Evolutionary conservation across 2,329 filamentous ascomycete genomes (phyloP), one percentile per base, ranked within the genome.

Genomic region (Cladosporium sp.): DNA sequence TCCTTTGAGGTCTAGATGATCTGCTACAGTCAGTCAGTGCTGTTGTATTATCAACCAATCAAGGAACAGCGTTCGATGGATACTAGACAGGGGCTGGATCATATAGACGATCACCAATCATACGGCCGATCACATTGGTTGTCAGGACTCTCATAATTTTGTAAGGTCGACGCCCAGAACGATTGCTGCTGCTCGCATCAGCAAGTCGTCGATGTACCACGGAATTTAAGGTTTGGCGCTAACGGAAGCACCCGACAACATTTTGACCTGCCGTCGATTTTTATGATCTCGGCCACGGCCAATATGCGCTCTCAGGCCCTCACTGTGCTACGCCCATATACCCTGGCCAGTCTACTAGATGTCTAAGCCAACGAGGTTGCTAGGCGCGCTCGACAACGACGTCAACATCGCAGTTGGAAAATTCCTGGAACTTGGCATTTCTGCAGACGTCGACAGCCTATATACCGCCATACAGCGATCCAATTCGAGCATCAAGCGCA

Each of bases 401-500:
- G 74, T 97, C 68, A 93, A 94, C 38, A 67, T 73, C 11, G 71
- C 69, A 10, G 72, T 74, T 10, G 65, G 72, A 59, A 73, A 70
- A 57, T 75, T 76, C 41, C 30, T 75, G 2, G 61, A 65, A 10
- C 64, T 73, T 32, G 75, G 75, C 11, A 64, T 74, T 3, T 14
- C 69, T 7, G 61, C 73, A 0, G 70, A 74, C 47, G 65, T 73
- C 7, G 64, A 70, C 11, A 65, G 63, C 2, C 85, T 96, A 1
- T 97, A 95, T 76, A 89, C 93, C 47, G 87, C 86, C 66, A 92
- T 98, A 68, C 92, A 93, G 72, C 81, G 83, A 60, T 97, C 93
- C 15, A 97, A 97, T 76, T 96, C 93, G 0, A 93, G 90, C 63
- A 80, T 98, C 26, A 92, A 91, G 69, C 85, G 95, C 26, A 88